Percentiles rank a stretch among this genome's conserved stretches.
phyloP scores from a whole-genome alignment of 2,329 filamentous ascomycete species.

The Cryphonectria radicalis region DNA sequence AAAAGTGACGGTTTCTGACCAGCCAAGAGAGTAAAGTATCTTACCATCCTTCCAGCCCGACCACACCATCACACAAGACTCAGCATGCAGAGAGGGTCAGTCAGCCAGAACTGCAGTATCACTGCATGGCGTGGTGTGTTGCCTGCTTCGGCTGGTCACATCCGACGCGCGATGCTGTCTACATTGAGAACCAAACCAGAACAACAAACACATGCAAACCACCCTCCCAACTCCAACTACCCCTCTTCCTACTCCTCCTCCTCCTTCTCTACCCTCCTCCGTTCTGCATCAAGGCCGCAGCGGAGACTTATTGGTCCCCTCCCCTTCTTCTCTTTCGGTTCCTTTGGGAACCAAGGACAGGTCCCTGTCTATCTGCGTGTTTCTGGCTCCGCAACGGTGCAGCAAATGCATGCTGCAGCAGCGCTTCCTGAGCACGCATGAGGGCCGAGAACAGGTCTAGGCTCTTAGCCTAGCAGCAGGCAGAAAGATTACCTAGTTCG shows the following conservation, averaged over 20 bases:
- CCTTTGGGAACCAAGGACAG: background rate
- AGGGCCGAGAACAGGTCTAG: background rate
- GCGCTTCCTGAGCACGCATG: background rate
- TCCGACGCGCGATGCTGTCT: background rate
- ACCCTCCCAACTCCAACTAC: background rate
- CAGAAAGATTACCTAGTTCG: background rate
- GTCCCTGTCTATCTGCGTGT: background rate
- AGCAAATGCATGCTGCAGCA: conserved; percentile 5
- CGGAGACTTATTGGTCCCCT: background rate
- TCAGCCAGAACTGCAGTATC: background rate
- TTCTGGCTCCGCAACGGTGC: background rate
- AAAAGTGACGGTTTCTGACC: background rate
- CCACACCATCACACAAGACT: background rate
- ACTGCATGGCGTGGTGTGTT: background rate
- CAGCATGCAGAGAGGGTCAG: background rate
- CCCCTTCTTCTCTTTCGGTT: background rate
- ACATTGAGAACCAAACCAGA: background rate
- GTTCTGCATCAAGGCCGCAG: background rate
- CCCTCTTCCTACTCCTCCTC: too few relatives aligned
- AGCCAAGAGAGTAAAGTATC: background rate
- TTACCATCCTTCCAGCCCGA: background rate
- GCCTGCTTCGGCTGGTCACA: conserved; percentile 10
- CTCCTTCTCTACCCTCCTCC: background rate
- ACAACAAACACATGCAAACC: conserved; percentile 4
- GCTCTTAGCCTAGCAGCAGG: background rate